These are phyloP conservation scores for Cyclotella choctawhatcheeana DNA, from an alignment of 108 stramenopile species.

Conservation along the genomic window DNA sequence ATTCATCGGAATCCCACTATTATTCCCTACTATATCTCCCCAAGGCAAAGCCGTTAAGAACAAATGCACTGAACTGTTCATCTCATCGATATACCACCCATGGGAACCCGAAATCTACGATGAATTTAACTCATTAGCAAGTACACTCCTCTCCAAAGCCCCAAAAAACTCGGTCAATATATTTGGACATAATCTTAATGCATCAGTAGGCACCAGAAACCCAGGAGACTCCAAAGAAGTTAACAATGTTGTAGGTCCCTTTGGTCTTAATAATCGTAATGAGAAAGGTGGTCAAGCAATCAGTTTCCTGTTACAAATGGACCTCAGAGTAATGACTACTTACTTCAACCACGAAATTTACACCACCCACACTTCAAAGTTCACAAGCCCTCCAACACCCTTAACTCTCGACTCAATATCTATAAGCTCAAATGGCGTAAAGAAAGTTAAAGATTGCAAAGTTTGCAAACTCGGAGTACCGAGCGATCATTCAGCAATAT, in stretches of 20 bases:
- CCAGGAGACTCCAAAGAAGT: not conserved
- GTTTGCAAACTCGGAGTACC: not conserved
- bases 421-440: too few relatives aligned
- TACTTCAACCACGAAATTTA: not conserved
- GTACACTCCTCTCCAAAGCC: not conserved
- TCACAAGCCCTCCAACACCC: not conserved
- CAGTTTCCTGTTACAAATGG: not conserved
- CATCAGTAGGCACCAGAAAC: not conserved
- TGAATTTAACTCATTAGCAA: not conserved
- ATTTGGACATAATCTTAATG: slow-evolving; percentile 1
- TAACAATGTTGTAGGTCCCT: not conserved
- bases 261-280: slow-evolving; percentile 6
- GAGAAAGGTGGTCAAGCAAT: not conserved
- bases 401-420: slow-evolving; percentile 2
- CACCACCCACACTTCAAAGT: not conserved
- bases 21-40: not conserved
- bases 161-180: not conserved
- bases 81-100: not conserved
- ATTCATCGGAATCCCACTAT: not conserved
- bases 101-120: not conserved
- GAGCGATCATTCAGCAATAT: slow-evolving; percentile 5
- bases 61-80: not conserved
- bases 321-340: not conserved
- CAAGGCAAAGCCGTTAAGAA: not conserved
- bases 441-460: slow-evolving; percentile 2